A percentile compares a stretch with the other conserved stretches of the same genome.
phyloP scores from a whole-genome alignment of 345 rosid genomes.

The Moricandia moricandioides region DNA sequence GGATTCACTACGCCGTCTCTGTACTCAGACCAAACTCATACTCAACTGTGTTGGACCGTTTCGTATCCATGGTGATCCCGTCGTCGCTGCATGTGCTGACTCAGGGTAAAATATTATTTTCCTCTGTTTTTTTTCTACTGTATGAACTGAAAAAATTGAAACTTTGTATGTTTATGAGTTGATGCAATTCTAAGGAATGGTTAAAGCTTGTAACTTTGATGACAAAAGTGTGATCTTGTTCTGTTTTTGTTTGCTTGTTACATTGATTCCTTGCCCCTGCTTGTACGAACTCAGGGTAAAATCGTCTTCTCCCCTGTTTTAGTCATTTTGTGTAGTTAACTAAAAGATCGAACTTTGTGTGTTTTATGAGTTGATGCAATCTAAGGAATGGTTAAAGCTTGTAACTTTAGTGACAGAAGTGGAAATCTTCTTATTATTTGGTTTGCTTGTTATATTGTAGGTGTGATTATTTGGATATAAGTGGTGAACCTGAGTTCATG shows the following conservation, averaged over 20 bases:
- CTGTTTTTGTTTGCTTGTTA: no score
- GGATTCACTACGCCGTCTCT: constrained; percentile 67
- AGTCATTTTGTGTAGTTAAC: no score
- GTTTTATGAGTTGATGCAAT: neutral
- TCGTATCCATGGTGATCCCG: constrained; percentile 70
- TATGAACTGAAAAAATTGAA: neutral
- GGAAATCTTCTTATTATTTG: neutral
- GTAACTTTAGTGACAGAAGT: neutral
- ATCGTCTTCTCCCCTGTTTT: no score
- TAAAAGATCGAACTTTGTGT: no score
- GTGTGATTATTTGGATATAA: constrained; percentile 88
- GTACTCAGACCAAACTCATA: constrained; percentile 62
- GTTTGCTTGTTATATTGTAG: constrained; percentile 27
- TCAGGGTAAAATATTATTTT: constrained; percentile 48
- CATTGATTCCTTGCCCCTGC: no score
- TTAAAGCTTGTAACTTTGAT: neutral
- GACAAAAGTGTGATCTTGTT: neutral
- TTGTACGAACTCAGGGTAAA: no score
- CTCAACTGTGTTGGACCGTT: constrained; percentile 91
- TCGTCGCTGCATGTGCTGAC: constrained; percentile 74
- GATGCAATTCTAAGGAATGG: neutral
- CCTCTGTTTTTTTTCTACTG: neutral
- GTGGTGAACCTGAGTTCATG: constrained; percentile 95
- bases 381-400: neutral
- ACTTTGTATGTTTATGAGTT: neutral